phyloP scores from a whole-genome alignment of 2,329 filamentous ascomycete genomes.

The Pochonia chlamydosporia region DNA sequence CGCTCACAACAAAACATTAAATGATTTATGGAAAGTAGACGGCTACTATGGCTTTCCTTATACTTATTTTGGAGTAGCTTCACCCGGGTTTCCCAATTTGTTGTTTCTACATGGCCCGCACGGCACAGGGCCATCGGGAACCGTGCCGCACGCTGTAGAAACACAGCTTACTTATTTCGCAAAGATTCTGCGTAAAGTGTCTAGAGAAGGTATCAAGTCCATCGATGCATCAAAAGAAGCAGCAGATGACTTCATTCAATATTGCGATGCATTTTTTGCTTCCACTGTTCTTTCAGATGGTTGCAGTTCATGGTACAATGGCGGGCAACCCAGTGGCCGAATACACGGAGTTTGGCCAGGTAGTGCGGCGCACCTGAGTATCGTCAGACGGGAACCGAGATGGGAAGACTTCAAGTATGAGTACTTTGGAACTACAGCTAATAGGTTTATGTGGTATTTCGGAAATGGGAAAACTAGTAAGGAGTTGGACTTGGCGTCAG shows the following conservation, averaged over 20 bases:
- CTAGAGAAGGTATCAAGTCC: constrained; percentile 58
- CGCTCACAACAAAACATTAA: constrained; percentile 47
- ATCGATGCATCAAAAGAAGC: constrained; percentile 52
- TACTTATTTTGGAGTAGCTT: constrained; percentile 59
- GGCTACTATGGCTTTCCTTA: constrained; percentile 57
- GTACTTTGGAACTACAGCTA: constrained; percentile 36
- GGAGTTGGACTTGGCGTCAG: constrained; percentile 48
- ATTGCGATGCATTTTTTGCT: constrained; percentile 50
- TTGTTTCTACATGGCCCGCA: constrained; percentile 60
- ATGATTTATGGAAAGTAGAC: constrained; percentile 48
- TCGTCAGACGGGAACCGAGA: constrained; percentile 47
- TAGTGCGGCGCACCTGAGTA: constrained; percentile 56
- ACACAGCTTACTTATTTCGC: constrained; percentile 60
- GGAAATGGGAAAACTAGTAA: constrained; percentile 61
- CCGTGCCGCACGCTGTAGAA: constrained; percentile 62
- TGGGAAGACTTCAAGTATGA: constrained; percentile 53
- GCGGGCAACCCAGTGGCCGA: constrained; percentile 53
- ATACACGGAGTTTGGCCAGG: constrained; percentile 68
- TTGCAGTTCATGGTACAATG: constrained; percentile 70
- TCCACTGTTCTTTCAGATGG: constrained; percentile 52
- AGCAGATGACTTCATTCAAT: constrained; percentile 58
- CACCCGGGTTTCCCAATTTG: constrained; percentile 62
- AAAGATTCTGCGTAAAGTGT: constrained; percentile 61
- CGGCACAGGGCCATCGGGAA: constrained; percentile 54
- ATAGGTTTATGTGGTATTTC: constrained; percentile 56